phyloP scores from a whole-genome alignment of 345 rosid genomes.

The Linum lewisii region DNA sequence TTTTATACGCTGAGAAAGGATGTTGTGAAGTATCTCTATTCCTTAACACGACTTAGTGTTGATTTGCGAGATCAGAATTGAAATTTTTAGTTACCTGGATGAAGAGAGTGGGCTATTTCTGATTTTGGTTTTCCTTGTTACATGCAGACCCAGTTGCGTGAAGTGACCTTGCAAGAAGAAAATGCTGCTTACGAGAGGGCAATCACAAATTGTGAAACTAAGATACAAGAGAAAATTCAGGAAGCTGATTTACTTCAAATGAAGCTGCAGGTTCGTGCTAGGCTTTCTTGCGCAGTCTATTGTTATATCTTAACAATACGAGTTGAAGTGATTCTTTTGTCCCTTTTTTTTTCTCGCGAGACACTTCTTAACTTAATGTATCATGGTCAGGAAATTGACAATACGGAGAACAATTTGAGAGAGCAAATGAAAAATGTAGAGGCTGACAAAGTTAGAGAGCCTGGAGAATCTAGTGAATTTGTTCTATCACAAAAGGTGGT shows the following conservation, averaged over 20 bases:
- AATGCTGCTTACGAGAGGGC: slow-evolving; percentile 73
- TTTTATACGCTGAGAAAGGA: no score
- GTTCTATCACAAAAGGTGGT: slow-evolving; percentile 18
- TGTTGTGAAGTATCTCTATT: background rate
- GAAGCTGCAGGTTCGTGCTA: slow-evolving; percentile 59
- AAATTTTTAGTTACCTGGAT: no score
- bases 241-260: slow-evolving; percentile 49
- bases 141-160: slow-evolving; percentile 63
- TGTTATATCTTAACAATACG: background rate
- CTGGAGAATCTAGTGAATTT: slow-evolving; percentile 23
- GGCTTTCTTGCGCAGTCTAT: background rate
- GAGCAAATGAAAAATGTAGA: slow-evolving; percentile 43
- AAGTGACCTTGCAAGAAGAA: slow-evolving; percentile 61
- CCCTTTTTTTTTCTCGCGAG: no score
- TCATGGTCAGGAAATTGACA: slow-evolving; percentile 57
- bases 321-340: no score
- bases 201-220: slow-evolving; percentile 57
- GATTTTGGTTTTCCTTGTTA: slow-evolving; percentile 10
- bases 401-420: slow-evolving; percentile 35
- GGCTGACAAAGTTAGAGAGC: slow-evolving; percentile 24
- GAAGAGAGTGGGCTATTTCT: background rate
- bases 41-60: no score
- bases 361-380: no score
- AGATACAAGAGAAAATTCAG: slow-evolving; percentile 52
- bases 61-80: background rate